phyloP scores from a whole-genome alignment of 768 basidiomycete genomes.

The Baorangia bicolor region DNA sequence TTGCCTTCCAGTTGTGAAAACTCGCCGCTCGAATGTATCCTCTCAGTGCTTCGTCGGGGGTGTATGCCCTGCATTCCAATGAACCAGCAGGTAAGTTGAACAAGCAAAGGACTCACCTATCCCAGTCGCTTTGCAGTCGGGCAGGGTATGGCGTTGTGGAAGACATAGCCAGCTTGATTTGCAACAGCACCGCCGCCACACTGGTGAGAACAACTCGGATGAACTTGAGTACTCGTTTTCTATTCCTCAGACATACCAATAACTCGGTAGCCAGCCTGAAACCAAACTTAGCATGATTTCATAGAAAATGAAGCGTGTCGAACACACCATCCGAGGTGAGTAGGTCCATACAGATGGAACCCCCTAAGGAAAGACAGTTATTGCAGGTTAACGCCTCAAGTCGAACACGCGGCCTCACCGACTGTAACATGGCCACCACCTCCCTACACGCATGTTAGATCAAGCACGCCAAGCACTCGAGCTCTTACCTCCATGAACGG shows the following conservation, averaged over 20 bases:
- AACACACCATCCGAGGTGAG: slow-evolving; percentile 53
- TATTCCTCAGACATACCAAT: slow-evolving; percentile 40
- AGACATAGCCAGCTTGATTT: slow-evolving; percentile 69
- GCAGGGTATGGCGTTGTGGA: slow-evolving; percentile 66
- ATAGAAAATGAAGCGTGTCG: not conserved
- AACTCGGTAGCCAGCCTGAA: slow-evolving; percentile 58
- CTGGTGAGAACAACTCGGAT: slow-evolving; percentile 16
- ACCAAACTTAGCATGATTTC: not conserved
- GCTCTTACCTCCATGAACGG: slow-evolving; percentile 53
- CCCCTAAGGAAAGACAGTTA: slow-evolving; percentile 40
- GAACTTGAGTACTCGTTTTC: not conserved
- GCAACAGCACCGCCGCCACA: slow-evolving; percentile 48
- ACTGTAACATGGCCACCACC: slow-evolving; percentile 71
- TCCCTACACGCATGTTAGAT: slow-evolving; percentile 33
- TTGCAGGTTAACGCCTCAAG: too few relatives aligned
- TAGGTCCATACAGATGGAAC: slow-evolving; percentile 75
- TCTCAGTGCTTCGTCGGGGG: slow-evolving; percentile 54
- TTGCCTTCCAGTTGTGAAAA: slow-evolving; percentile 63
- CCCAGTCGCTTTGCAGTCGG: slow-evolving; percentile 49
- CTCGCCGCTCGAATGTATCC: slow-evolving; percentile 66
- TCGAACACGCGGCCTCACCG: slow-evolving; percentile 34
- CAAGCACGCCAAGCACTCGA: not conserved
- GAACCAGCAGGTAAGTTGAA: not conserved
- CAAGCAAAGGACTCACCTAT: slow-evolving; percentile 34
- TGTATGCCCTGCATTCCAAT: slow-evolving; percentile 36